These are phyloP conservation scores for Penicillium dipodomyicola DNA, from an alignment of 495 filamentous ascomycete genomes.

Conservation along the genomic window DNA sequence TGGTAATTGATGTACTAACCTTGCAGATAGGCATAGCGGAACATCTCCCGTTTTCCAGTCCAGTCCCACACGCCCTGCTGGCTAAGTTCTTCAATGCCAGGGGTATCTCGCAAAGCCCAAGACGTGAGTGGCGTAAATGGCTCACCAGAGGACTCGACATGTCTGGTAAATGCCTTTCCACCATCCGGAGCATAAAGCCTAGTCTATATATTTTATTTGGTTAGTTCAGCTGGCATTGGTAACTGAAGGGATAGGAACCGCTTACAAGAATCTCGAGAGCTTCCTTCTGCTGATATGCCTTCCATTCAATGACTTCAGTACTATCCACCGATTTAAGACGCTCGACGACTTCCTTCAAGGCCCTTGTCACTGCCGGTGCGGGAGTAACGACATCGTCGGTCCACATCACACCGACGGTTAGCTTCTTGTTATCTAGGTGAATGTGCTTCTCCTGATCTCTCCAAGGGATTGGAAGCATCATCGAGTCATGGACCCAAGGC, in stretches of 20 bases:
- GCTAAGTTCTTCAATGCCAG: constrained; percentile 8
- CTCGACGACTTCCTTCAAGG: not conserved
- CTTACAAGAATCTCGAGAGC: constrained; percentile 6
- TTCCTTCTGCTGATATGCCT: constrained; percentile 7
- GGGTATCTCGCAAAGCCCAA: constrained; percentile 1
- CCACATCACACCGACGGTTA: constrained; percentile 3
- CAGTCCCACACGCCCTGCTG: constrained; percentile 11
- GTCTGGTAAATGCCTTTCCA: constrained; percentile 1
- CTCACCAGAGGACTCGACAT: constrained; percentile 3
- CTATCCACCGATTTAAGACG: not conserved
- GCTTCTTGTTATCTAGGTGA: not conserved
- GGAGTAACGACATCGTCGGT: constrained; percentile 2
- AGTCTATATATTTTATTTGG: not conserved
- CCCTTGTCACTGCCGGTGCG: constrained; percentile 1
- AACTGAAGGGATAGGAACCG: not conserved
- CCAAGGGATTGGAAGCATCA: constrained; percentile 3
- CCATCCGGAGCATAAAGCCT: constrained; percentile 8
- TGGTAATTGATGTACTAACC: not conserved
- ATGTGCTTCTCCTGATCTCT: constrained; percentile 1
- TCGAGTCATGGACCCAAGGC: constrained; percentile 46
- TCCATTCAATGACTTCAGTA: constrained; percentile 1
- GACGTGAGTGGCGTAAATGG: not conserved
- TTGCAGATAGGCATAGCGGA: constrained; percentile 6
- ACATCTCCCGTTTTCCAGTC: constrained; percentile 7
- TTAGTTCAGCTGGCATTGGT: not conserved